Conservation (phyloP, 1,284 basidiomycete species). For the Cutaneotrichosporon sp. region DNA sequence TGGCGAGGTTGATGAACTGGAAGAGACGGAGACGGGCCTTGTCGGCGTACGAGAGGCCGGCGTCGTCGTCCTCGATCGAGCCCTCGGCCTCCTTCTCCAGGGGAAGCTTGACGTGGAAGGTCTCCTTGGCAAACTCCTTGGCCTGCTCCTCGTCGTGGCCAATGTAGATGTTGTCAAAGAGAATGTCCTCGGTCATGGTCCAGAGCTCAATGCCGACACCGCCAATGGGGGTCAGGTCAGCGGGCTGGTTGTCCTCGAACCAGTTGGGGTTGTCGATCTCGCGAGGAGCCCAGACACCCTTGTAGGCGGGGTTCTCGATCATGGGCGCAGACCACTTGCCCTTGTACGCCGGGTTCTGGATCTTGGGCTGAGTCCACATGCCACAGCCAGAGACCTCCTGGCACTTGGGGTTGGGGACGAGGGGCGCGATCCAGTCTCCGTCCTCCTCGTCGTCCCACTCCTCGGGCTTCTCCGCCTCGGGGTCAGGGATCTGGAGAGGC, state of each 20-base stretch:
- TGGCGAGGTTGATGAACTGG: conserved; percentile 43
- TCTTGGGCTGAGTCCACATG: conserved; percentile 79
- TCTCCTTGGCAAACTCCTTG: conserved; percentile 70
- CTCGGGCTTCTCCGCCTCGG: conserved; percentile 92
- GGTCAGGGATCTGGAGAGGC: conserved; percentile 74
- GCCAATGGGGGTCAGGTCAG: conserved; percentile 81
- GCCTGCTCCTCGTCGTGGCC: conserved; percentile 82
- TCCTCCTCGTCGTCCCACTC: conserved; percentile 99
- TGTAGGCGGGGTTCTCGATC: conserved; percentile 97
- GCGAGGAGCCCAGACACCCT: conserved; percentile 87
- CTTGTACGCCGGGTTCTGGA: conserved; percentile 87
- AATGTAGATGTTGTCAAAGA: conserved; percentile 87
- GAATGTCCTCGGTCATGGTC: conserved; percentile 97
- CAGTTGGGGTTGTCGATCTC: conserved; percentile 88
- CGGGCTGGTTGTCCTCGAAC: conserved; percentile 83
- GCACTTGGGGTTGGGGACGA: conserved; percentile 83
- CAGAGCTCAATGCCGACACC: conserved; percentile 95
- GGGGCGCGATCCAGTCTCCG: conserved; percentile 93
- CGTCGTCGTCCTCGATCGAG: conserved; percentile 53
- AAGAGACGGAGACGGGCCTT: conserved; percentile 41
- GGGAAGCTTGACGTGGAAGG: conserved; percentile 70
- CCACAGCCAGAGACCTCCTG: conserved; percentile 88
- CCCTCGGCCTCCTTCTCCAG: conserved; percentile 49
- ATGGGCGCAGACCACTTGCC: conserved; percentile 92
- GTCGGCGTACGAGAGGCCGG: conserved; percentile 32